These are phyloP conservation scores for Lotmaria passim DNA, from an alignment of 208 protist species.

Conservation along the genomic window DNA sequence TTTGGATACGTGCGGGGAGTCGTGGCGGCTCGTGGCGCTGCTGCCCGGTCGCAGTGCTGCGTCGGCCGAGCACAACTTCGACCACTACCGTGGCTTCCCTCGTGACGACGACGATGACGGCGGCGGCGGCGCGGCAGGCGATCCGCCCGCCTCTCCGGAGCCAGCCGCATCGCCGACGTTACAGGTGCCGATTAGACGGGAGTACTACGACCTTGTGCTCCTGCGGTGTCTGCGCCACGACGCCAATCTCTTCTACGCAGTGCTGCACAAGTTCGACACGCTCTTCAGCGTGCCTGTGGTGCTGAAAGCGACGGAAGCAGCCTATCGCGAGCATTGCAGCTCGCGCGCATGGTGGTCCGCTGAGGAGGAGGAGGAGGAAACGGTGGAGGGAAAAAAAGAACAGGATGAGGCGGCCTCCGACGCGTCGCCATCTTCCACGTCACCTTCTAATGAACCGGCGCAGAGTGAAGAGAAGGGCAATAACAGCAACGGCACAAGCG, in stretches of 20 bases:
- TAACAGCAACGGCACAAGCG: background rate
- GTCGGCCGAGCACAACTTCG: constrained; percentile 26
- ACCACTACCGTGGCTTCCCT: too few species aligned
- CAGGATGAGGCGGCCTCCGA: background rate
- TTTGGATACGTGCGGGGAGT: constrained; percentile 59
- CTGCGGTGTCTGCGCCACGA: constrained; percentile 55
- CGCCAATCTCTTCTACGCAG: constrained; percentile 34
- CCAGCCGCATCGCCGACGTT: constrained; percentile 6
- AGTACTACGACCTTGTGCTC: constrained; percentile 81
- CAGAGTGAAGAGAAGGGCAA: background rate
- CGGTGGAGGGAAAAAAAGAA: background rate
- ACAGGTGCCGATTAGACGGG: constrained; percentile 38
- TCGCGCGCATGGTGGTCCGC: constrained; percentile 25
- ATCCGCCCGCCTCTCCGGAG: background rate
- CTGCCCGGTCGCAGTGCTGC: constrained; percentile 40
- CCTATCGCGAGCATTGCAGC: constrained; percentile 38
- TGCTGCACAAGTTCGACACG: constrained; percentile 33
- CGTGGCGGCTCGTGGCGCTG: constrained; percentile 56
- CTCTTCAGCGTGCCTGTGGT: constrained; percentile 45
- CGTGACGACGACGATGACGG: background rate
- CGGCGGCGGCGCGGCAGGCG: background rate
- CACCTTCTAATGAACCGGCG: background rate
- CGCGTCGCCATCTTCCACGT: background rate
- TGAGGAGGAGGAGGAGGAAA: constrained; percentile 11
- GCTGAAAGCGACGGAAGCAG: constrained; percentile 43